A percentile compares a stretch with the other conserved stretches of the same genome.
phyloP scores from a whole-genome alignment of 257 asterid genomes.

The Salvia hispanica region DNA sequence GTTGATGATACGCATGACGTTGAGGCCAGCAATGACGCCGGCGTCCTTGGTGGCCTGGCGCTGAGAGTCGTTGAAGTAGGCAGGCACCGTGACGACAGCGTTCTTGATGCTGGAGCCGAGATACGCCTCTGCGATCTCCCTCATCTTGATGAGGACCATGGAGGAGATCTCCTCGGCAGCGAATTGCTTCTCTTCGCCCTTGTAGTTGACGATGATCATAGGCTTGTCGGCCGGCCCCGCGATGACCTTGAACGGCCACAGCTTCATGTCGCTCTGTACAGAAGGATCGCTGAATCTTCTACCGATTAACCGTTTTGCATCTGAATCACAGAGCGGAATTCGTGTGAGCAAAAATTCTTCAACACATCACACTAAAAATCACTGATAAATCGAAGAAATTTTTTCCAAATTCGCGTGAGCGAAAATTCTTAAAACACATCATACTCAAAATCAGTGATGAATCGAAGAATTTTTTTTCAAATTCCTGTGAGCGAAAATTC shows the following conservation, averaged over 20 bases:
- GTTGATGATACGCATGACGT: conserved; percentile 44
- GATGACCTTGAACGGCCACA: conserved; percentile 47
- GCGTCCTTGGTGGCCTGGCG: conserved; percentile 53
- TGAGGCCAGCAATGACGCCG: conserved; percentile 41
- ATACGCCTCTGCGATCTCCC: conserved; percentile 42
- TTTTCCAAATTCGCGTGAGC: too few relatives aligned
- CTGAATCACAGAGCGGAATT: conserved; percentile 1
- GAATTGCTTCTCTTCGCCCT: conserved; percentile 48
- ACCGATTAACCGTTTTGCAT: conserved; percentile 49
- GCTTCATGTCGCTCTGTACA: conserved; percentile 44
- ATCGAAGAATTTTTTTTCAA: too few relatives aligned
- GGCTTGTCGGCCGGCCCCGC: conserved; percentile 46
- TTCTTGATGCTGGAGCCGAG: conserved; percentile 39
- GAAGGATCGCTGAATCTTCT: conserved; percentile 44
- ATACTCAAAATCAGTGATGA: too few relatives aligned
- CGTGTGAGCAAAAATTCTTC: background rate
- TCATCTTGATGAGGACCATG: conserved; percentile 47
- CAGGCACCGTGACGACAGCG: conserved; percentile 48
- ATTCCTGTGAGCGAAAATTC: too few relatives aligned
- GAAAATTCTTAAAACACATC: too few relatives aligned
- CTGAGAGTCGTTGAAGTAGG: conserved; percentile 48
- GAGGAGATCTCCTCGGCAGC: conserved; percentile 47
- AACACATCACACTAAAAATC: too few relatives aligned
- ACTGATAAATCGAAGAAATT: background rate
- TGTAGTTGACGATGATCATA: conserved; percentile 41